Conservation (phyloP, 306 rosid species). For the Dalbergia oliveri region DNA sequence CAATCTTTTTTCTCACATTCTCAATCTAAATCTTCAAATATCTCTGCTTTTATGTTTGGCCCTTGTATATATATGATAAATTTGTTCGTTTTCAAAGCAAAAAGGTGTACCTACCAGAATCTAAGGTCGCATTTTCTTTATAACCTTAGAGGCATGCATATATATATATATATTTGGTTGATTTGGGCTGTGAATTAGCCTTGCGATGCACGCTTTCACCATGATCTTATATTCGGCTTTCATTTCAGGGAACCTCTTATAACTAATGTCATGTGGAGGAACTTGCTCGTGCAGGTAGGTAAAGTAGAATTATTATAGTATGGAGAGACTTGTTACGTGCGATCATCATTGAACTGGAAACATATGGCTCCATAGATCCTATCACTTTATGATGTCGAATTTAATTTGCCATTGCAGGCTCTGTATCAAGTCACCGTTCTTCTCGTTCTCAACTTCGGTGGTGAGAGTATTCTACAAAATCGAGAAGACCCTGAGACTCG, state of each 20-base stretch:
- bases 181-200: not conserved
- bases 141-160: no score
- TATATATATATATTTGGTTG: no score
- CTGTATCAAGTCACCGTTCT: conserved; percentile 80
- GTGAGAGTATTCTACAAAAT: conserved; percentile 61
- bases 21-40: no score
- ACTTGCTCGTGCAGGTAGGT: conserved; percentile 79
- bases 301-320: conserved; percentile 21
- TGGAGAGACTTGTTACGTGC: conserved; percentile 17
- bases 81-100: no score
- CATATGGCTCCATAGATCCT: conserved; percentile 8
- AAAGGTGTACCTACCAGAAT: no score
- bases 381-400: conserved; percentile 28
- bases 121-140: no score
- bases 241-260: conserved; percentile 88
- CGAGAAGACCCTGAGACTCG: conserved; percentile 34
- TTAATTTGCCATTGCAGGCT: conserved; percentile 63
- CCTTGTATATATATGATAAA: no score
- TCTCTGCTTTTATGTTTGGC: no score
- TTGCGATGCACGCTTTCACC: conserved; percentile 13
- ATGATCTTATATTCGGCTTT: conserved; percentile 32
- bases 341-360: conserved; percentile 15
- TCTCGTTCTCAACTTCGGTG: conserved; percentile 77
- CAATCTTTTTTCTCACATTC: no score
- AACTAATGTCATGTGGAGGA: conserved; percentile 99